These are phyloP conservation scores for Geotrichum macrosporum DNA, from an alignment of 1,139 yeast species.

Conservation along the genomic window DNA sequence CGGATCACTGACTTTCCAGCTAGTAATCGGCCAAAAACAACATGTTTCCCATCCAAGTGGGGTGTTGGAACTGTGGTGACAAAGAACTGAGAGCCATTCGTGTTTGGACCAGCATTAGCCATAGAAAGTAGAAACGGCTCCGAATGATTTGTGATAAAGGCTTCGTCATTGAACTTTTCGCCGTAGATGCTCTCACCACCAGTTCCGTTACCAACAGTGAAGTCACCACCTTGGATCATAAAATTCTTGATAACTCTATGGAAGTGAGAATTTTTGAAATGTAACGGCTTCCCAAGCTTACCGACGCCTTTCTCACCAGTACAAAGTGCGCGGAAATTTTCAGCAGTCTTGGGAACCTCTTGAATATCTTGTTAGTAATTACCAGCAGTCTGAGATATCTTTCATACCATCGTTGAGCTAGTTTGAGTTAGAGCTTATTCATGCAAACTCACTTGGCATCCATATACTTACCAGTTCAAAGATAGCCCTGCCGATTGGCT, in stretches of 20 bases:
- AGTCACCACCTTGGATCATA: conserved; percentile 97
- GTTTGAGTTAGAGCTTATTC: not conserved
- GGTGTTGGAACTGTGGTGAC: conserved; percentile 75
- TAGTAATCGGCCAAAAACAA: conserved; percentile 85
- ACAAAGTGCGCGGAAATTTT: conserved; percentile 84
- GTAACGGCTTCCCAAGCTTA: conserved; percentile 57
- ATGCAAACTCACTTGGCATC: not conserved
- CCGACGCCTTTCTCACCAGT: conserved; percentile 84
- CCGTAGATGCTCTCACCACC: conserved; percentile 97
- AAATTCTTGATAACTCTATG: conserved; percentile 85
- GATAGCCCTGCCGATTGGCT: conserved; percentile 64
- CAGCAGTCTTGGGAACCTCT: conserved; percentile 83
- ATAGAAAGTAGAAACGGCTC: conserved; percentile 84
- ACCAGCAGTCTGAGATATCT: not conserved
- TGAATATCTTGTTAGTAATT: not conserved
- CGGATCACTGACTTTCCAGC: conserved; percentile 80
- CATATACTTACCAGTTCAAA: conserved; percentile 50
- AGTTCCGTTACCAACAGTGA: conserved; percentile 81
- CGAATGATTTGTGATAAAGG: conserved; percentile 64
- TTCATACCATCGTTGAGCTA: conserved; percentile 4
- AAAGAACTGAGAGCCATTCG: conserved; percentile 94
- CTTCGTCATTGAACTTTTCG: conserved; percentile 89
- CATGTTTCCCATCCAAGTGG: conserved; percentile 89
- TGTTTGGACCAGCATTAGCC: conserved; percentile 95
- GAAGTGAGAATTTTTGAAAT: conserved; percentile 75